Evolutionary conservation across 441 rosid genomes (phyloP).

Genomic region (Corymbia citriodora): DNA sequence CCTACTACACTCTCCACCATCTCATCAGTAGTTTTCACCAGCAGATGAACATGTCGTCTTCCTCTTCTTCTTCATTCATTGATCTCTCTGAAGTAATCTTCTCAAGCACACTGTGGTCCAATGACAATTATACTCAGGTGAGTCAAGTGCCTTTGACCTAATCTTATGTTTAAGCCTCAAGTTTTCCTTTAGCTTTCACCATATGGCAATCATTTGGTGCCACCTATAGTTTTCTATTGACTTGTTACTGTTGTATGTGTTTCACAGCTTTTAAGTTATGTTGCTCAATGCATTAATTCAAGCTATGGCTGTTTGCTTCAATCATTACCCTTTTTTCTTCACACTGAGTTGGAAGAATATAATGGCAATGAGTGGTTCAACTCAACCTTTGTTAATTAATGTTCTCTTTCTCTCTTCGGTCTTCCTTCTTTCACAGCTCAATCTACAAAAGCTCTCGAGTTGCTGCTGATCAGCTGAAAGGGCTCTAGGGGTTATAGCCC

Average conservation of each 20-base stretch:
- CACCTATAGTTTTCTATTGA: background rate
- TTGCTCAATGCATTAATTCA: background rate
- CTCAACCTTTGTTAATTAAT: background rate
- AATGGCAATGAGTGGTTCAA: background rate
- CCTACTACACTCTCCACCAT: background rate
- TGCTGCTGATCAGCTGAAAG: background rate
- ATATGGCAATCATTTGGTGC: background rate
- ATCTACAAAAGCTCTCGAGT: background rate
- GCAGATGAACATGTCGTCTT: background rate
- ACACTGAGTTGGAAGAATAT: background rate
- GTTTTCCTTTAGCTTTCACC: background rate
- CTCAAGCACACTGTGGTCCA: background rate
- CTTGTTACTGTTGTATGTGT: background rate
- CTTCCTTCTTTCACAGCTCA: background rate
- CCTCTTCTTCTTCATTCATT: conserved; percentile 2
- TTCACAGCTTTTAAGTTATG: background rate
- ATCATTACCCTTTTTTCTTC: background rate
- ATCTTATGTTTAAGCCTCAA: background rate
- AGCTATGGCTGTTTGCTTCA: background rate
- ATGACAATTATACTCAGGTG: background rate
- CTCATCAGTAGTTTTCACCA: conserved; percentile 1
- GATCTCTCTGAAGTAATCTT: background rate
- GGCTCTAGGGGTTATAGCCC: background rate
- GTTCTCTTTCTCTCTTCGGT: background rate
- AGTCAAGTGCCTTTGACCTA: background rate